These are phyloP conservation scores for Moelleriella libera DNA, from an alignment of 2,329 filamentous ascomycete genomes.

Conservation along the genomic window DNA sequence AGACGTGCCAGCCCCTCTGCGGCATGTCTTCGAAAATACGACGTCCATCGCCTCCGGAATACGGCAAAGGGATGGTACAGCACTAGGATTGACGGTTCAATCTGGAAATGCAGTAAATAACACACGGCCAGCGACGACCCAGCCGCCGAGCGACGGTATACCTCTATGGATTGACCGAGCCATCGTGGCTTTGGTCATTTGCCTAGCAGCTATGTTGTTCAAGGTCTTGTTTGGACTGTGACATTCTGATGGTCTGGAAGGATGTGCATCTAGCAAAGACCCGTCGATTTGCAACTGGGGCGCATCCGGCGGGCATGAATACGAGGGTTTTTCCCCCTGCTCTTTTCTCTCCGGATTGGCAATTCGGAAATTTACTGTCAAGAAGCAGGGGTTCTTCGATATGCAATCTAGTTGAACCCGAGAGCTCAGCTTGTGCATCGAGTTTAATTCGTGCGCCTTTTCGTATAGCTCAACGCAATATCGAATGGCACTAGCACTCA, in stretches of 20 bases:
- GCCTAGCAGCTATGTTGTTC: slow-evolving; percentile 56
- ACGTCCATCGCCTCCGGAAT: not conserved
- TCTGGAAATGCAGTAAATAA: not conserved
- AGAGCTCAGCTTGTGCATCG: no score
- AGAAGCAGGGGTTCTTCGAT: not conserved
- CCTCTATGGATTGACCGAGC: slow-evolving; percentile 68
- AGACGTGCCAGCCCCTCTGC: not conserved
- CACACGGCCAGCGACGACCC: not conserved
- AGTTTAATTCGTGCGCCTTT: no score
- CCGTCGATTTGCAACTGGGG: no score
- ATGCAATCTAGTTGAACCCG: not conserved
- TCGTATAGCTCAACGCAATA: no score
- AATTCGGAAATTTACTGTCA: not conserved
- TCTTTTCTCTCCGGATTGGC: not conserved
- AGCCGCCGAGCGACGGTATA: slow-evolving; percentile 19
- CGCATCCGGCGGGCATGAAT: no score
- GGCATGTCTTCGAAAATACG: not conserved
- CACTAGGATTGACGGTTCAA: not conserved
- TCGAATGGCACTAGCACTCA: no score
- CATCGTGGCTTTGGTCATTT: slow-evolving; percentile 58
- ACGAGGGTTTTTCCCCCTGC: not conserved
- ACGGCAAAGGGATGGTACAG: not conserved
- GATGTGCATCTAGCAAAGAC: not conserved
- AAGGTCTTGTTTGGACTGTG: slow-evolving; percentile 29
- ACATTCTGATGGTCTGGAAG: not conserved